Evolutionary conservation across 345 rosid species (phyloP).

Genomic region (Eucalyptus curtisii): DNA sequence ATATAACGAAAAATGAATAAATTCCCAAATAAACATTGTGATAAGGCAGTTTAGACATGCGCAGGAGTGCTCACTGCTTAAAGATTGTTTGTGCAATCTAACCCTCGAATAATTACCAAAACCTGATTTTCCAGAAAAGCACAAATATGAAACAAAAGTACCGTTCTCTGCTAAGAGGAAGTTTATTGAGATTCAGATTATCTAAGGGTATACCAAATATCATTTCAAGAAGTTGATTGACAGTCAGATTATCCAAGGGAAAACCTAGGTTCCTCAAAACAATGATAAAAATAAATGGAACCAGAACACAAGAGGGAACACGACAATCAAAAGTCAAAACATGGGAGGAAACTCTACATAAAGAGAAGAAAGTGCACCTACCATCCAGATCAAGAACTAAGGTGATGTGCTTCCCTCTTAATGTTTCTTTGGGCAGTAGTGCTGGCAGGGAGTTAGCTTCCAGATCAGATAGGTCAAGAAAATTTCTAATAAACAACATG

Average conservation of each 20-base stretch:
- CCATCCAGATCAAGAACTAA: slow-evolving; percentile 15
- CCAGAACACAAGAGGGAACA: neutral
- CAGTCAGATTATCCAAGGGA: neutral
- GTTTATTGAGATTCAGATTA: neutral
- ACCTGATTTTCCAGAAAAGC: neutral
- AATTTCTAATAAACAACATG: slow-evolving; percentile 1
- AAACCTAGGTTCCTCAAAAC: neutral
- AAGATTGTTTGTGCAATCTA: neutral
- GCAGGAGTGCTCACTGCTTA: neutral
- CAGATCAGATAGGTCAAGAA: slow-evolving; percentile 5
- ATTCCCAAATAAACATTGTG: neutral
- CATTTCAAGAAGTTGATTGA: neutral
- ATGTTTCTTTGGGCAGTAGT: neutral
- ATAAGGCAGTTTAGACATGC: neutral
- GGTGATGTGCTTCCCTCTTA: slow-evolving; percentile 1
- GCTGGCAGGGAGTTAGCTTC: slow-evolving; percentile 5
- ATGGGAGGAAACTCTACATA: neutral
- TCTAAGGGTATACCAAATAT: neutral
- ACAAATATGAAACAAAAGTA: neutral
- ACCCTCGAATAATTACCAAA: neutral
- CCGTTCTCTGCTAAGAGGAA: neutral
- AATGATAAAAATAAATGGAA: neutral
- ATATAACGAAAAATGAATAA: neutral
- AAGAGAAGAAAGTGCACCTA: neutral
- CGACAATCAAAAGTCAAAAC: neutral